These are phyloP conservation scores for Leccinum pachyderme DNA, from an alignment of 1,284 basidiomycete species.

Conservation along the genomic window DNA sequence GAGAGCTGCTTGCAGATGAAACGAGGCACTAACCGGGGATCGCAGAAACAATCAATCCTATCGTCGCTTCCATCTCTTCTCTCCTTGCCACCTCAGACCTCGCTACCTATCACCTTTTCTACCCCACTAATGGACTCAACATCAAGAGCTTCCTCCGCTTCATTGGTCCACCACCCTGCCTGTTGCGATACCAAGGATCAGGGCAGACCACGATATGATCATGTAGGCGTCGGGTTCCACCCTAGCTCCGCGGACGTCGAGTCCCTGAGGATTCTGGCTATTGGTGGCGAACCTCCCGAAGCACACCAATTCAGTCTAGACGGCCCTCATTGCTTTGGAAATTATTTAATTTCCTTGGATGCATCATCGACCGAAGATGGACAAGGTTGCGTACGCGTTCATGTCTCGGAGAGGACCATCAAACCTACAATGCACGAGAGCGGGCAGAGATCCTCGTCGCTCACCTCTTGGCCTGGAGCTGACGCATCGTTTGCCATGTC, in stretches of 20 bases:
- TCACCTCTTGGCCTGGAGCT: constrained; percentile 29
- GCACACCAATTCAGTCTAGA: constrained; percentile 54
- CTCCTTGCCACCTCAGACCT: constrained; percentile 55
- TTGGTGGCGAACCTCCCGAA: constrained; percentile 29
- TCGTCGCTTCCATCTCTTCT: constrained; percentile 74
- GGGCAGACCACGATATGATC: constrained; percentile 50
- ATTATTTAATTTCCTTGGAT: constrained; percentile 71
- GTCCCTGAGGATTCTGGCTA: constrained; percentile 28
- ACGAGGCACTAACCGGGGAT: constrained; percentile 23
- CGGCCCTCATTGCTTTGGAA: constrained; percentile 49
- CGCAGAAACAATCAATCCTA: constrained; percentile 56
- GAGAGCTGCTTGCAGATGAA: constrained; percentile 23
- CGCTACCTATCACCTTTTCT: constrained; percentile 54
- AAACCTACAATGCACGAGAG: constrained; percentile 32
- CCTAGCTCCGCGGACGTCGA: constrained; percentile 46
- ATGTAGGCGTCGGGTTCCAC: constrained; percentile 47
- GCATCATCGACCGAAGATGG: constrained; percentile 59
- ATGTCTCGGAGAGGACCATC: constrained; percentile 48
- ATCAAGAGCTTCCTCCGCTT: constrained; percentile 42
- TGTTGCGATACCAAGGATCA: constrained; percentile 52
- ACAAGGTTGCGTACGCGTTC: constrained; percentile 71
- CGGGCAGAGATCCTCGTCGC: constrained; percentile 28
- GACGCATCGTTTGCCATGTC: constrained; percentile 23
- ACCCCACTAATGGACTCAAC: constrained; percentile 43
- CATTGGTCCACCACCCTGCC: constrained; percentile 54